Evolutionary conservation across 2,329 filamentous ascomycete species (phyloP).

Genomic region (Ambrosiella cleistominuta): DNA sequence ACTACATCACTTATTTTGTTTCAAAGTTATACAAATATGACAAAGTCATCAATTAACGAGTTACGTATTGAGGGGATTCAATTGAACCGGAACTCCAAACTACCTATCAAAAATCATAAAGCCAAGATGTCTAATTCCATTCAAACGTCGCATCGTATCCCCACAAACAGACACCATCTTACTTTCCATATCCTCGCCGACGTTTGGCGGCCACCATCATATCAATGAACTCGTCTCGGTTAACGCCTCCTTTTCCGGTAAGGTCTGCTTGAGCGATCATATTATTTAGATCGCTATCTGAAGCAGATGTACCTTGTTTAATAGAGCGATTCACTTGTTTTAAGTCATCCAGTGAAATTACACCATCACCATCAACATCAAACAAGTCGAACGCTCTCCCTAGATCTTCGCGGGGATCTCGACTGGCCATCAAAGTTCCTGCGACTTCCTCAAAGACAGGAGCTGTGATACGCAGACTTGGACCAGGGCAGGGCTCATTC

Average conservation of each 20-base stretch:
- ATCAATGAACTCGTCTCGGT: conserved; percentile 50
- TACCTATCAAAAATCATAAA: neutral
- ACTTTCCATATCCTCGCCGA: conserved; percentile 14
- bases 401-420: conserved; percentile 84
- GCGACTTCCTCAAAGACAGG: conserved; percentile 59
- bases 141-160: neutral
- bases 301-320: conserved; percentile 60
- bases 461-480: conserved; percentile 53
- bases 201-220: conserved; percentile 28
- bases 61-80: neutral
- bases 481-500: conserved; percentile 38
- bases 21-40: no score
- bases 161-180: neutral
- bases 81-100: conserved; percentile 18
- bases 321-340: conserved; percentile 75
- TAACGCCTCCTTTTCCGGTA: conserved; percentile 70
- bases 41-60: neutral
- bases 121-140: neutral
- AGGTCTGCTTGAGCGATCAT: conserved; percentile 99
- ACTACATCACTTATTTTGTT: no score
- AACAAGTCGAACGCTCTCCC: conserved; percentile 83
- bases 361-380: conserved; percentile 79
- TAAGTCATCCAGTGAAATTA: conserved; percentile 78
- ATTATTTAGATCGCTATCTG: conserved; percentile 77
- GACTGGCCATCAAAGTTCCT: conserved; percentile 59